Conservation (phyloP, 352 stramenopile genomes). For the Phytopythium montanum region DNA sequence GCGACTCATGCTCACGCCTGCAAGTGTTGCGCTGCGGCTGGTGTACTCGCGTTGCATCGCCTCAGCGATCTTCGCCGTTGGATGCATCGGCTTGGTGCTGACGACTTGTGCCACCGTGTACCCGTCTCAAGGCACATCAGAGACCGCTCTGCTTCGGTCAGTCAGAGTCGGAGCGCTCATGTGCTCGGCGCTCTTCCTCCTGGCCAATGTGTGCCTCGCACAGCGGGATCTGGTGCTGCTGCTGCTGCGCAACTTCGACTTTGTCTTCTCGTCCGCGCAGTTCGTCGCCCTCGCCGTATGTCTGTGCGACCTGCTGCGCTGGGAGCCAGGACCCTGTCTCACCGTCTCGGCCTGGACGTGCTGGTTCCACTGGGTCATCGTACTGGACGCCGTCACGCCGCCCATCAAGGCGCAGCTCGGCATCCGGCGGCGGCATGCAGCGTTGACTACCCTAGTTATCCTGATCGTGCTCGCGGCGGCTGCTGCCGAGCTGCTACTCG, state of each 20-base stretch:
- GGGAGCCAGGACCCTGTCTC: conserved; percentile 22
- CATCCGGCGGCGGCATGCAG: conserved; percentile 11
- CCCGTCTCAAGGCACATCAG: too few relatives aligned
- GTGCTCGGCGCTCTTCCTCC: neutral
- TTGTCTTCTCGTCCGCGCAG: conserved; percentile 22
- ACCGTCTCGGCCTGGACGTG: conserved; percentile 35
- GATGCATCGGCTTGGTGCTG: neutral
- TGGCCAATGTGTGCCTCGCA: conserved; percentile 5
- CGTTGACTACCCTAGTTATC: conserved; percentile 12
- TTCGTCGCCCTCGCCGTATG: conserved; percentile 14
- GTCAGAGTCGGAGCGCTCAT: neutral
- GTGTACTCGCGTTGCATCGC: neutral
- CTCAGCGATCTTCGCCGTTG: neutral
- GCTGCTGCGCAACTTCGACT: conserved; percentile 18
- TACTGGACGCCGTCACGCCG: conserved; percentile 42
- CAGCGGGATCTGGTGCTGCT: conserved; percentile 17
- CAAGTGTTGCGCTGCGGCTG: neutral
- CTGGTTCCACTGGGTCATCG: conserved; percentile 48
- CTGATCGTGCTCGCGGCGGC: conserved; percentile 5
- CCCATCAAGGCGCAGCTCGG: conserved; percentile 9
- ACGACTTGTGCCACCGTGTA: neutral
- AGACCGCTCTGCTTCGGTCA: neutral
- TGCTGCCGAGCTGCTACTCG: conserved; percentile 11
- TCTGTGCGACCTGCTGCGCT: conserved; percentile 29
- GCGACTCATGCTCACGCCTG: conserved; percentile 5